phyloP scores from a whole-genome alignment of 2,329 filamentous ascomycete species.

The Ilyonectria mors-panacis region DNA sequence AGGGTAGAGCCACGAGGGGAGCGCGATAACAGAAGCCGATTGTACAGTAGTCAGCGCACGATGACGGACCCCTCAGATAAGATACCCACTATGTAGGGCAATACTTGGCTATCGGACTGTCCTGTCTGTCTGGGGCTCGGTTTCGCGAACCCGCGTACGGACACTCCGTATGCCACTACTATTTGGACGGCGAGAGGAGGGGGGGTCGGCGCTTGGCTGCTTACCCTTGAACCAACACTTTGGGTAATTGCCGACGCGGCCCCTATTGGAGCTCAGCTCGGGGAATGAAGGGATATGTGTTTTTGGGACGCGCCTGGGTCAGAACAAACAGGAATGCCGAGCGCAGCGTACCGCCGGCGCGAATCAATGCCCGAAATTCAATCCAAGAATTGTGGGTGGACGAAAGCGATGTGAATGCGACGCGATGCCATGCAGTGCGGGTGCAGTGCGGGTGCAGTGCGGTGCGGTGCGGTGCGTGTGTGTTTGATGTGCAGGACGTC shows the following conservation, averaged over 20 bases:
- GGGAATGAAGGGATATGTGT: conserved; percentile 6
- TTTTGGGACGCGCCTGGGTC: conserved; percentile 7
- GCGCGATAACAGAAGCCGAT: neutral
- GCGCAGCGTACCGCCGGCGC: conserved; percentile 8
- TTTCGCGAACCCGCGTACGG: neutral
- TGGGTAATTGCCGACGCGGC: conserved; percentile 26
- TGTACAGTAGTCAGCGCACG: neutral
- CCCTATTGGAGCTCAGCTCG: conserved; percentile 9
- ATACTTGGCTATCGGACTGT: neutral
- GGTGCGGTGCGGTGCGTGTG: conserved; percentile 7
- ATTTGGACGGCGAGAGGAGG: neutral
- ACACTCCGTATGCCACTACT: neutral
- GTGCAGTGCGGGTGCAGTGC: neutral
- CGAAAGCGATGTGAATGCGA: conserved; percentile 22
- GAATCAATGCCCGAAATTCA: conserved; percentile 18
- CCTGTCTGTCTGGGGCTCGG: neutral
- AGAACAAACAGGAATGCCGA: conserved; percentile 21
- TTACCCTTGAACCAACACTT: conserved; percentile 17
- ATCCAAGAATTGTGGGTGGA: conserved; percentile 9
- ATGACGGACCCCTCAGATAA: neutral
- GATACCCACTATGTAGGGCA: neutral
- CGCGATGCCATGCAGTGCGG: conserved; percentile 19
- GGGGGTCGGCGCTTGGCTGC: conserved; percentile 8
- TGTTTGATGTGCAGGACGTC: conserved; percentile 25
- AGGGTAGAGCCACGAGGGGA: neutral